Conservation (phyloP, 192 early-diverging fungal species). For the Gryganskiella cystojenkinii region DNA sequence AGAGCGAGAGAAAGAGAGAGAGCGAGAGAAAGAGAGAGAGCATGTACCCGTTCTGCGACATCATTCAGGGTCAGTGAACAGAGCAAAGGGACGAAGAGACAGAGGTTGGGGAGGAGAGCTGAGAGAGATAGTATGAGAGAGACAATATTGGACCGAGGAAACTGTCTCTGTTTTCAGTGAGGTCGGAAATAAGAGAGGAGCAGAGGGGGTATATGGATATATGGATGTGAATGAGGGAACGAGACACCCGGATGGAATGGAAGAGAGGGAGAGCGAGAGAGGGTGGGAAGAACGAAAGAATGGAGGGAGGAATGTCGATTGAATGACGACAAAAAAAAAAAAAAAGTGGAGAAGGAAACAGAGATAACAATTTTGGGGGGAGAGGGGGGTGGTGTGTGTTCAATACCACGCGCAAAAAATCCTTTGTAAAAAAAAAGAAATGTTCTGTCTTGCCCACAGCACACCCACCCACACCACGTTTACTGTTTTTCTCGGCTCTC, state of each 20-base stretch:
- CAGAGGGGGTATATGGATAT: neutral
- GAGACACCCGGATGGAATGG: neutral
- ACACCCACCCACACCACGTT: no score
- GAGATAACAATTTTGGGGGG: neutral
- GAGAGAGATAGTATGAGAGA: neutral
- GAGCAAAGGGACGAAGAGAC: neutral
- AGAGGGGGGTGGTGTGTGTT: no score
- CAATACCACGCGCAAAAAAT: no score
- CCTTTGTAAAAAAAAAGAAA: no score
- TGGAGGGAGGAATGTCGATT: constrained; percentile 7
- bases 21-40: neutral
- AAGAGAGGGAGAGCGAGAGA: neutral
- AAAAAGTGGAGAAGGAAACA: neutral
- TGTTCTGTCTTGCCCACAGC: no score
- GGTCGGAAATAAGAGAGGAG: neutral
- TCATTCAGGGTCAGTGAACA: constrained; percentile 3
- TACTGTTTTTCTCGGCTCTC: no score
- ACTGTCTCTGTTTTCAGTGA: neutral
- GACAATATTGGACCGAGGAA: no score
- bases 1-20: constrained; percentile 6
- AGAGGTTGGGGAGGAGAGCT: neutral
- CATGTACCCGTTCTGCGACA: constrained; percentile 41
- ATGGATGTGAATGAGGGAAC: neutral
- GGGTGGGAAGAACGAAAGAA: constrained; percentile 5
- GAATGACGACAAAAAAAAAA: no score